Evolutionary conservation across 139 green algal species (phyloP).

Genomic region (Chlorella vulgaris): DNA sequence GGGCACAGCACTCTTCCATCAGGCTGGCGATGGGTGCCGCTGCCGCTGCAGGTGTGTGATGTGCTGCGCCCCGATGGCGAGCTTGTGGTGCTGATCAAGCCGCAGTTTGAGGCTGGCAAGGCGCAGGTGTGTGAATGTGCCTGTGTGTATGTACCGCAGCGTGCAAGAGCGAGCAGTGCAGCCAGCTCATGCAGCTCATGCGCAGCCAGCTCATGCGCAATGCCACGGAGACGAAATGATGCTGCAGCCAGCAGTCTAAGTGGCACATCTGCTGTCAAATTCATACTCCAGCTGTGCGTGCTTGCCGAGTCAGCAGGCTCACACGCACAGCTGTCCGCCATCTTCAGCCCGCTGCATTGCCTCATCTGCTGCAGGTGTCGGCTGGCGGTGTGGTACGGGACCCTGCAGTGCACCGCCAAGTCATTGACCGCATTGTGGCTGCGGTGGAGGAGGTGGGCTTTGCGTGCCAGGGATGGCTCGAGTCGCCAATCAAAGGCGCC

Average conservation of each 20-base stretch:
- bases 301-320: too few relatives aligned
- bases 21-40: too few relatives aligned
- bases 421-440: conserved; percentile 58
- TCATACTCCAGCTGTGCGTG: too few relatives aligned
- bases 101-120: conserved; percentile 95
- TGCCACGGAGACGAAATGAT: too few relatives aligned
- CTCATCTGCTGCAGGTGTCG: conserved; percentile 74
- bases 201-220: too few relatives aligned
- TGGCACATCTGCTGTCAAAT: too few relatives aligned
- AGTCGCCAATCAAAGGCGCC: conserved; percentile 80
- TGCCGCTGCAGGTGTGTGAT: conserved; percentile 52
- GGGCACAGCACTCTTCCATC: too few relatives aligned
- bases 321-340: too few relatives aligned
- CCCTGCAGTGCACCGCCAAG: conserved; percentile 63
- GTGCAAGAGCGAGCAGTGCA: neutral
- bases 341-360: too few relatives aligned
- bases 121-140: conserved; percentile 36
- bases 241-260: too few relatives aligned
- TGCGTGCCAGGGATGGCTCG: conserved; percentile 57
- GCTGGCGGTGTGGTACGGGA: conserved; percentile 85
- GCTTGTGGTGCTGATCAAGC: conserved; percentile 95
- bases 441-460: conserved; percentile 67
- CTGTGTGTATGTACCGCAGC: neutral
- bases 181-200: too few relatives aligned
- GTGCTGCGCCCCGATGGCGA: conserved; percentile 59